These are phyloP conservation scores for Claviceps maximensis DNA, from an alignment of 2,329 filamentous ascomycete species.

Conservation along the genomic window DNA sequence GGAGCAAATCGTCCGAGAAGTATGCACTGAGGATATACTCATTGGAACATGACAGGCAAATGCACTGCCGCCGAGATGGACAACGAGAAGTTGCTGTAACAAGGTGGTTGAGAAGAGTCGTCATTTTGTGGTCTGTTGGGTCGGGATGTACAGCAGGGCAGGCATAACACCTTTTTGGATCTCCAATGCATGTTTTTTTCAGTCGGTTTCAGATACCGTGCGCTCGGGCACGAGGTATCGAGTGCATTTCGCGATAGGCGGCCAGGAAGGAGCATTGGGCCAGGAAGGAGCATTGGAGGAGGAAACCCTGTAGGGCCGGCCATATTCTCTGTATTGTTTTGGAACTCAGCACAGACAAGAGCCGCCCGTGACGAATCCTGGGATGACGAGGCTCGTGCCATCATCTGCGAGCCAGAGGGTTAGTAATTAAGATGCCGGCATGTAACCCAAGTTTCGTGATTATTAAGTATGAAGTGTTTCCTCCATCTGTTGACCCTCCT, in stretches of 20 bases:
- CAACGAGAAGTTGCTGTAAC: background rate
- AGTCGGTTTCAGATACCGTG: too few relatives aligned
- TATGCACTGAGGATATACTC: background rate
- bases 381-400: background rate
- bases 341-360: background rate
- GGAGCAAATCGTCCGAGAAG: background rate
- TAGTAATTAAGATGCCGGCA: background rate
- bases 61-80: background rate
- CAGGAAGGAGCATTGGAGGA: background rate
- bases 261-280: background rate
- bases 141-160: background rate
- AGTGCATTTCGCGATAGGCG: background rate
- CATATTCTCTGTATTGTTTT: background rate
- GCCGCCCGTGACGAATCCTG: background rate
- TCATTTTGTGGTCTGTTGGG: background rate
- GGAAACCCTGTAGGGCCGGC: background rate
- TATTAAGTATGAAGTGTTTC: too few relatives aligned
- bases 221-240: background rate
- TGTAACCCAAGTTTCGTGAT: background rate
- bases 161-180: too few relatives aligned
- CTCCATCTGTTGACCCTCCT: too few relatives aligned
- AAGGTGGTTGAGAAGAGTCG: background rate
- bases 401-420: too few relatives aligned
- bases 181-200: too few relatives aligned
- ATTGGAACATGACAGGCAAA: background rate